Evolutionary conservation across 345 rosid species (phyloP).

Genomic region (Citrus australasica): DNA sequence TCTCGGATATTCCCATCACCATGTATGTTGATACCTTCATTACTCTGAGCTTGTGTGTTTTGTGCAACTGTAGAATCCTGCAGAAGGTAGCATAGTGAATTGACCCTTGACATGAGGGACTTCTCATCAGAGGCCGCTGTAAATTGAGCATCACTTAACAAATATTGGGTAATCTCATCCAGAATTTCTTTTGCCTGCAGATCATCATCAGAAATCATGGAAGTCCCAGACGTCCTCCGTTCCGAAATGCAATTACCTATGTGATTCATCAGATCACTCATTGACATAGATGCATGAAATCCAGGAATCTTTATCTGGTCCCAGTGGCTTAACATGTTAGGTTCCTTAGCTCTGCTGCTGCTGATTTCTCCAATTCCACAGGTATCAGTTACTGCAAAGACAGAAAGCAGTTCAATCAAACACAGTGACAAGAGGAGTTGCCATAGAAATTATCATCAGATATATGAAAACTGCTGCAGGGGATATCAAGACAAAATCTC

Average conservation of each 20-base stretch:
- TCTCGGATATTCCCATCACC: slow-evolving; percentile 4
- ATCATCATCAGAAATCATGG: slow-evolving; percentile 24
- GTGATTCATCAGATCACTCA: slow-evolving; percentile 56
- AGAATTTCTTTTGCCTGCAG: slow-evolving; percentile 28
- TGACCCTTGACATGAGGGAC: slow-evolving; percentile 52
- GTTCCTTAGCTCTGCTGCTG: slow-evolving; percentile 11
- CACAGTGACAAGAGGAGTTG: not conserved
- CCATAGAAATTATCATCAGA: not conserved
- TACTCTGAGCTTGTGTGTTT: slow-evolving; percentile 24
- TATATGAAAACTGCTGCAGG: too few species aligned
- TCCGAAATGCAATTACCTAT: slow-evolving; percentile 53
- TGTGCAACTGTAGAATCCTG: slow-evolving; percentile 35
- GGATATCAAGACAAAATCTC: too few species aligned
- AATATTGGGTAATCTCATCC: slow-evolving; percentile 46
- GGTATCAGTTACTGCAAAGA: slow-evolving; percentile 36
- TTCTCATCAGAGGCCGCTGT: slow-evolving; percentile 42
- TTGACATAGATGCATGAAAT: slow-evolving; percentile 42
- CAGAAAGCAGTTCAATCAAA: not conserved
- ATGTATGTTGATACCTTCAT: slow-evolving; percentile 1
- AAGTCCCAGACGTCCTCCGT: slow-evolving; percentile 26
- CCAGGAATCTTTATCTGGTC: slow-evolving; percentile 48
- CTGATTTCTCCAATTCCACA: slow-evolving; percentile 38
- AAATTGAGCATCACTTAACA: slow-evolving; percentile 44
- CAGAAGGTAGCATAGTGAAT: slow-evolving; percentile 57
- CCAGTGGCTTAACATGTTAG: slow-evolving; percentile 24